Percentiles rank a stretch among this genome's conserved stretches.
These are phyloP conservation scores for Monilinia vaccinii-corymbosi DNA, from an alignment of 2,329 filamentous ascomycete genomes.

Conservation along the genomic window DNA sequence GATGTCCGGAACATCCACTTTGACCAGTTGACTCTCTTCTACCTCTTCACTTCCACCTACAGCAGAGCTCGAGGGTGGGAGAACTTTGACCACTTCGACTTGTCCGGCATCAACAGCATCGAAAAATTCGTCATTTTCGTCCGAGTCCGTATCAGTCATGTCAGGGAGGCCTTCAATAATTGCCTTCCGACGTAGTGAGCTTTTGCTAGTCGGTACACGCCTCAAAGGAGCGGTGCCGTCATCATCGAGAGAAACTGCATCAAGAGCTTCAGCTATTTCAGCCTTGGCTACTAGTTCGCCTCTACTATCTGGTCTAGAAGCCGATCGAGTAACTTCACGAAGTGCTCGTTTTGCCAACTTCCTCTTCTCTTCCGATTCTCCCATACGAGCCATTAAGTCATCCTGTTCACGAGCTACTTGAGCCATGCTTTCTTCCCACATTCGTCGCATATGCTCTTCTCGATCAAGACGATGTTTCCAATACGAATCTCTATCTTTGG, in stretches of 20 bases:
- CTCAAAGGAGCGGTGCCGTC: slow-evolving; percentile 27
- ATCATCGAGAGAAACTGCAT: slow-evolving; percentile 32
- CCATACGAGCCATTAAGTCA: slow-evolving; percentile 75
- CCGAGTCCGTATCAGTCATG: slow-evolving; percentile 65
- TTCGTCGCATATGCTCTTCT: slow-evolving; percentile 80
- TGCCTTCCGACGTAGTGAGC: slow-evolving; percentile 47
- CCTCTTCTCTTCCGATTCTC: slow-evolving; percentile 82
- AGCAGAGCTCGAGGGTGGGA: slow-evolving; percentile 33
- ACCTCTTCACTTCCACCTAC: slow-evolving; percentile 34
- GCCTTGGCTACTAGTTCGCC: slow-evolving; percentile 14
- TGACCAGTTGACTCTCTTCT: slow-evolving; percentile 30
- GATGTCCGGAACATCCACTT: slow-evolving; percentile 51
- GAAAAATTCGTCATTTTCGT: slow-evolving; percentile 89
- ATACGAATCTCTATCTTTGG: slow-evolving; percentile 85
- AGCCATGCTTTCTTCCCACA: slow-evolving; percentile 99
- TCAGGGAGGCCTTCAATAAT: slow-evolving; percentile 59
- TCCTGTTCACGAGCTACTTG: slow-evolving; percentile 93
- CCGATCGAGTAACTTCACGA: slow-evolving; percentile 66
- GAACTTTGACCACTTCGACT: slow-evolving; percentile 68
- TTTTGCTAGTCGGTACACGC: slow-evolving; percentile 35
- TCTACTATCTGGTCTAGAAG: slow-evolving; percentile 37
- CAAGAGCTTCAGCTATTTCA: slow-evolving; percentile 30
- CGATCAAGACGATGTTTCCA: slow-evolving; percentile 94
- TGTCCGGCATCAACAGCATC: slow-evolving; percentile 92
- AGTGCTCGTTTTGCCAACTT: slow-evolving; percentile 83